Percentiles rank a stretch among this genome's conserved stretches.
These are phyloP conservation scores for Cenchrus americanus DNA, from an alignment of 176 grass and related monocot genomes.

Conservation along the genomic window DNA sequence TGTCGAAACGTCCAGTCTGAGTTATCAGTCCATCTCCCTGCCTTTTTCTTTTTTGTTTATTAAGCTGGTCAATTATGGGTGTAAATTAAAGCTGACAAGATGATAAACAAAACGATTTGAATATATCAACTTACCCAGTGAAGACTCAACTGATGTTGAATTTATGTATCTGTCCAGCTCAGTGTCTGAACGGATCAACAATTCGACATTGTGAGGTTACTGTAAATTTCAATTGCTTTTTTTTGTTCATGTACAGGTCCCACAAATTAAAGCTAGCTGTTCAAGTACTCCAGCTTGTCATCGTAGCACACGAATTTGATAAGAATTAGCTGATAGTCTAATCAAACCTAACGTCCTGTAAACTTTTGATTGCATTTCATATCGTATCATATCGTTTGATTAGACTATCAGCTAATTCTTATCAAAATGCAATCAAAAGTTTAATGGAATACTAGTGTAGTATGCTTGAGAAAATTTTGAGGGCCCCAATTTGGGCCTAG, in stretches of 20 bases:
- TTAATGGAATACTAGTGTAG: not conserved
- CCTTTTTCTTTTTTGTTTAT: not conserved
- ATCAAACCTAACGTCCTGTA: constrained; percentile 29
- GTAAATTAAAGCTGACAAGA: not conserved
- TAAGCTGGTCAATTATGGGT: constrained; percentile 28
- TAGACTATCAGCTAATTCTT: too few relatives aligned
- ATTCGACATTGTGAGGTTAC: constrained; percentile 16
- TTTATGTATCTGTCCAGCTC: constrained; percentile 37
- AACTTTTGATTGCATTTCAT: too few relatives aligned
- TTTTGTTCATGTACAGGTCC: not conserved
- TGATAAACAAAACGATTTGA: constrained; percentile 3
- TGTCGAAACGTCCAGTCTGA: not conserved
- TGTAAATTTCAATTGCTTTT: constrained; percentile 4
- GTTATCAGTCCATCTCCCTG: not conserved
- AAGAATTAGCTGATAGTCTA: not conserved
- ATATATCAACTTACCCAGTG: not conserved
- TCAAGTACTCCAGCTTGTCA: constrained; percentile 33
- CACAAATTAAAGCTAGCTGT: not conserved
- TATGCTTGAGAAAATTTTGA: not conserved
- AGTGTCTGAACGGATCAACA: constrained; percentile 35
- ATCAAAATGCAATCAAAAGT: not conserved
- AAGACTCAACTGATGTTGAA: constrained; percentile 1
- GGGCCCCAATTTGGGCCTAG: not conserved
- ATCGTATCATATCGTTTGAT: too few relatives aligned
- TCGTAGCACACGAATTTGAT: constrained; percentile 12